Conservation (phyloP, 352 stramenopile genomes). For the Pseudoperonospora humuli region DNA sequence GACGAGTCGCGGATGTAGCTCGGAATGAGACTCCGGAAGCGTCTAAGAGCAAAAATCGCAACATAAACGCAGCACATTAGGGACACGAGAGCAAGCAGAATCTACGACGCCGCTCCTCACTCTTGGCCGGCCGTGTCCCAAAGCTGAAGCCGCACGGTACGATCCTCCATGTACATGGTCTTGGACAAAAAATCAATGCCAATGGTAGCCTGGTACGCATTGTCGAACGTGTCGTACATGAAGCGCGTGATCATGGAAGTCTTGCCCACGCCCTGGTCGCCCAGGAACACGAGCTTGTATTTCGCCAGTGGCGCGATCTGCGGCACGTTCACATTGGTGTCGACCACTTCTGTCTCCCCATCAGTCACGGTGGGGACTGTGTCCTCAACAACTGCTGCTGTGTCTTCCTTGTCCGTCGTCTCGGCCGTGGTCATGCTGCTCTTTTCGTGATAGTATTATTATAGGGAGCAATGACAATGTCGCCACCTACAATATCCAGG, state of each 20-base stretch:
- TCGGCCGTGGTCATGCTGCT: slow-evolving; percentile 26
- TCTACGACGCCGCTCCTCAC: slow-evolving; percentile 28
- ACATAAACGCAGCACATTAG: too few species aligned
- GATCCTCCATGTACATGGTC: slow-evolving; percentile 98
- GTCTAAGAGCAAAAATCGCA: slow-evolving; percentile 37
- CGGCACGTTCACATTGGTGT: slow-evolving; percentile 45
- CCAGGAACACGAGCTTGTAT: slow-evolving; percentile 93
- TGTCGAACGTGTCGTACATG: slow-evolving; percentile 98
- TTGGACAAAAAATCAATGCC: slow-evolving; percentile 99
- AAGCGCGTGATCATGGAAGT: slow-evolving; percentile 99
- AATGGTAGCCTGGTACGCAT: slow-evolving; percentile 98
- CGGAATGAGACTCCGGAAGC: slow-evolving; percentile 92
- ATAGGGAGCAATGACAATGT: too few species aligned
- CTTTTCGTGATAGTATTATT: not conserved
- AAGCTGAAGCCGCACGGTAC: slow-evolving; percentile 97
- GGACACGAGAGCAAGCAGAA: not conserved
- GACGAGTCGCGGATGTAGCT: slow-evolving; percentile 98
- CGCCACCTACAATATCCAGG: too few species aligned
- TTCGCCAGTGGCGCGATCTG: slow-evolving; percentile 89
- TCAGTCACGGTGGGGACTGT: not conserved
- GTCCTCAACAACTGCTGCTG: slow-evolving; percentile 4
- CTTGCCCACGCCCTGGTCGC: slow-evolving; percentile 98
- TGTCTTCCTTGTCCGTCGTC: slow-evolving; percentile 20
- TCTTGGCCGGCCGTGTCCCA: slow-evolving; percentile 99
- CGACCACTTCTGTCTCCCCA: slow-evolving; percentile 7